These are phyloP conservation scores for Arabidopsis arenosa DNA, from an alignment of 345 rosid species.

Conservation along the genomic window DNA sequence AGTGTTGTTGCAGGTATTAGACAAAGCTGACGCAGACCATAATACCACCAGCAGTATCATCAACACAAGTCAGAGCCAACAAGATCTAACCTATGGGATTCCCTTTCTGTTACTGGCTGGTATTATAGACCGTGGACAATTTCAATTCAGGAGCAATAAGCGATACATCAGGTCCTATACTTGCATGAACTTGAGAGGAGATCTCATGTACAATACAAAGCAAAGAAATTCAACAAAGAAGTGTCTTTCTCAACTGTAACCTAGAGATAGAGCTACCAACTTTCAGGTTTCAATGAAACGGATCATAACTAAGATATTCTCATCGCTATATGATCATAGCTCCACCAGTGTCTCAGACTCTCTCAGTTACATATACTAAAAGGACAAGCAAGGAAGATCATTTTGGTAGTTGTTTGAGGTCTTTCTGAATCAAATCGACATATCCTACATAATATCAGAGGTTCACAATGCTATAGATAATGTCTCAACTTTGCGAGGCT, in stretches of 20 bases:
- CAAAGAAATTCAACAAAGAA: neutral
- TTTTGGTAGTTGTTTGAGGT: neutral
- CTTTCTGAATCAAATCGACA: neutral
- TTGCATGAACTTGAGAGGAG: conserved; percentile 9
- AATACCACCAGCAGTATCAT: neutral
- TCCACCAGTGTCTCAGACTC: neutral
- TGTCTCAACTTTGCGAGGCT: neutral
- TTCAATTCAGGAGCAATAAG: conserved; percentile 8
- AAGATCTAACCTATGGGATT: neutral
- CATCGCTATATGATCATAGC: neutral
- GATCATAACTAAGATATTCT: neutral
- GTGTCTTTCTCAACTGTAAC: neutral
- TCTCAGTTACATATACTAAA: neutral
- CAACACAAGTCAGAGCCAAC: conserved; percentile 2
- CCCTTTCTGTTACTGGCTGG: neutral
- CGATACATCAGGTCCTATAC: neutral
- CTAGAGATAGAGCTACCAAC: conserved; percentile 1
- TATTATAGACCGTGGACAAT: neutral
- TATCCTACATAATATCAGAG: neutral
- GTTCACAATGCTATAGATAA: neutral
- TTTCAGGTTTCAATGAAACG: conserved; percentile 1
- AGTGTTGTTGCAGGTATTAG: too few relatives aligned
- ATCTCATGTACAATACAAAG: neutral
- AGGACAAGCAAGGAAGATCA: neutral
- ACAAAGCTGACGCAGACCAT: neutral